These are phyloP conservation scores for Monosporascus sp. DNA, from an alignment of 2,329 filamentous ascomycete species.

Conservation along the genomic window DNA sequence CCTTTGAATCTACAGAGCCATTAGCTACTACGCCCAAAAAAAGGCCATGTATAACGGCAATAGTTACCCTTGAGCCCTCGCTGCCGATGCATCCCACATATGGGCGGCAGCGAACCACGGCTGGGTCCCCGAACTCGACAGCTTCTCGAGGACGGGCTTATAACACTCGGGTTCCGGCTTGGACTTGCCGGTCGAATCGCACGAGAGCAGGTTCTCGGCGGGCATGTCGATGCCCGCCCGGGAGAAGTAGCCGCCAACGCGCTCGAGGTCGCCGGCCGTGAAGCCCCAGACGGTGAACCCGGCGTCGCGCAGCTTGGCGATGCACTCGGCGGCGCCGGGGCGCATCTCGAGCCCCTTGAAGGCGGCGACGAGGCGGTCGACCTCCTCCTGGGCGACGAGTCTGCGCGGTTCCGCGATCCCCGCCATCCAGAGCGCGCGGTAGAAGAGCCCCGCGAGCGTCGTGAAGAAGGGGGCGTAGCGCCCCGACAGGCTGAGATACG, in stretches of 20 bases:
- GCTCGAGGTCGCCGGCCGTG: constrained; percentile 43
- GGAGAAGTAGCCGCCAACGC: constrained; percentile 49
- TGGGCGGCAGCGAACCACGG: constrained; percentile 55
- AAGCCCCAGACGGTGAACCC: constrained; percentile 50
- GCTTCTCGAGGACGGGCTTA: constrained; percentile 16
- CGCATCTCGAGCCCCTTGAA: constrained; percentile 33
- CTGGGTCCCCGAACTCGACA: constrained; percentile 32
- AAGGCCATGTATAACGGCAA: neutral
- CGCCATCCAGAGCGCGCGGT: constrained; percentile 38
- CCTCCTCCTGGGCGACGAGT: constrained; percentile 37
- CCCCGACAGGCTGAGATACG: constrained; percentile 38
- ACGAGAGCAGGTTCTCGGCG: constrained; percentile 43
- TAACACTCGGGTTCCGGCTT: constrained; percentile 47
- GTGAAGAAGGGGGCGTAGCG: constrained; percentile 37
- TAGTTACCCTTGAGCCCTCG: constrained; percentile 37
- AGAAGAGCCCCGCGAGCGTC: constrained; percentile 40
- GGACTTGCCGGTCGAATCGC: constrained; percentile 40
- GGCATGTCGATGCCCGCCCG: constrained; percentile 43
- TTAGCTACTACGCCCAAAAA: neutral
- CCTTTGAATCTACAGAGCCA: constrained; percentile 34
- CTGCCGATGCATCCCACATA: constrained; percentile 53
- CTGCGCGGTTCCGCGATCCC: constrained; percentile 36
- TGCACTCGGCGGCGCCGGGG: constrained; percentile 34
- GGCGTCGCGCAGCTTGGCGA: constrained; percentile 33
- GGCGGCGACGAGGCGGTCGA: constrained; percentile 30